Base-by-base conservation (phyloP, 1,284 basidiomycete genomes). In the Schizophyllum commune region DNA sequence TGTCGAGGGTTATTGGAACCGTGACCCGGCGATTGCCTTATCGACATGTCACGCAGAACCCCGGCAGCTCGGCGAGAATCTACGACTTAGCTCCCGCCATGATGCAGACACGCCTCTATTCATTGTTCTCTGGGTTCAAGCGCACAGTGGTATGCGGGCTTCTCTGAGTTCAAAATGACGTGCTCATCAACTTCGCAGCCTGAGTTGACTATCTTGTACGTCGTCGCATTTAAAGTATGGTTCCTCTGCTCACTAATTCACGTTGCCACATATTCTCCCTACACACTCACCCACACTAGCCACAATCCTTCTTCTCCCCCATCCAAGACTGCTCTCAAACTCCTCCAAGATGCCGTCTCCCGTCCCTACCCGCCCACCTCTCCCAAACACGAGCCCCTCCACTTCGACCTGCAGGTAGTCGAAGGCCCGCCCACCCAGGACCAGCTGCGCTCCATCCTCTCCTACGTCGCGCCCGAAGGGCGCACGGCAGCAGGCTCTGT, bases 341-440 rank as follows among this genome's bases (percentile, higher is more conserved):
- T 89, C 9, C 77, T 91, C 11, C 80, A 81, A 2, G 74, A 81
- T 0, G 80, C 88, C 0, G 68, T 86, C 1, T 81, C 84, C 0
- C 71, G 71, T 0, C 81, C 88, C 0, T 91, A 86, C 68, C 88
- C 88, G 17, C 76, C 83, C 0, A 71, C 71, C 6, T 78, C 74
- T 19, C 65, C 77, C 0, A 70, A 73, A 6, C 74, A 75, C 0
- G 70, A 76, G 5, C 85, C 89, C 0, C 80, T 91, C 19, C 72
- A 81, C 17, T 91, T 89, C 74, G 79, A 87, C 62, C 81, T 91
- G 19, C 84, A 89, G 60, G 83, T 91, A 22, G 75, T 91, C 56
- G 87, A 90, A 68, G 70, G 67, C 57, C 77, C 85, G 0, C 89
- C 89, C 0, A 91, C 82, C 0, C 57, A 81, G 0, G 87, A 90